Conservation (phyloP, 768 basidiomycete species). For the Lactarius sp. region DNA sequence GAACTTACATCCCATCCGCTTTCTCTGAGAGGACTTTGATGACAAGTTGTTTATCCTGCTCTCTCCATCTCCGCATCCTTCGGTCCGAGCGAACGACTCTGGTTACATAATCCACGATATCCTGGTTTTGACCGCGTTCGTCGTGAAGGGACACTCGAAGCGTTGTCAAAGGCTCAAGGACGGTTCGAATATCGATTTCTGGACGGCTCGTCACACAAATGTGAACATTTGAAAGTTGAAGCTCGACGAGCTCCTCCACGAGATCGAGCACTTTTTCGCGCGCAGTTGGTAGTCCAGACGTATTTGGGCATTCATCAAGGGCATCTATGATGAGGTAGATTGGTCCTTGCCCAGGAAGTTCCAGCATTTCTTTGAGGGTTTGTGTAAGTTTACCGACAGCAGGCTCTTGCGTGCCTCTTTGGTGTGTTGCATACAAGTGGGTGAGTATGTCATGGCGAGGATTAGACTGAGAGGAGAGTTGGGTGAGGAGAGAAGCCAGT, state of each 20-base stretch:
- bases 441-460: no score
- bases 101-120: no score
- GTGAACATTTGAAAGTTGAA: not conserved
- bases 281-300: not conserved
- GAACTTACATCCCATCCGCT: constrained; percentile 9
- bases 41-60: not conserved
- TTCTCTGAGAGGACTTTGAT: not conserved
- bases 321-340: constrained; percentile 5
- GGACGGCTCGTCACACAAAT: no score
- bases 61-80: constrained; percentile 5
- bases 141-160: no score
- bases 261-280: not conserved
- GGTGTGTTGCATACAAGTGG: not conserved
- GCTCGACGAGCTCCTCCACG: not conserved
- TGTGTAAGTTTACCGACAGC: not conserved
- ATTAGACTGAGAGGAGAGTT: no score
- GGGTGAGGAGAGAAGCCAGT: no score
- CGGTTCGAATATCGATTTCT: no score
- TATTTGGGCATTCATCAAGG: constrained; percentile 11
- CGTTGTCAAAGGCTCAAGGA: no score
- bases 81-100: not conserved
- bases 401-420: not conserved
- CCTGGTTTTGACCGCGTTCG: no score
- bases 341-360: not conserved
- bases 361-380: not conserved